These are phyloP conservation scores for Neofusicoccum umdonicola DNA, from an alignment of 2,329 filamentous ascomycete species.

Conservation along the genomic window DNA sequence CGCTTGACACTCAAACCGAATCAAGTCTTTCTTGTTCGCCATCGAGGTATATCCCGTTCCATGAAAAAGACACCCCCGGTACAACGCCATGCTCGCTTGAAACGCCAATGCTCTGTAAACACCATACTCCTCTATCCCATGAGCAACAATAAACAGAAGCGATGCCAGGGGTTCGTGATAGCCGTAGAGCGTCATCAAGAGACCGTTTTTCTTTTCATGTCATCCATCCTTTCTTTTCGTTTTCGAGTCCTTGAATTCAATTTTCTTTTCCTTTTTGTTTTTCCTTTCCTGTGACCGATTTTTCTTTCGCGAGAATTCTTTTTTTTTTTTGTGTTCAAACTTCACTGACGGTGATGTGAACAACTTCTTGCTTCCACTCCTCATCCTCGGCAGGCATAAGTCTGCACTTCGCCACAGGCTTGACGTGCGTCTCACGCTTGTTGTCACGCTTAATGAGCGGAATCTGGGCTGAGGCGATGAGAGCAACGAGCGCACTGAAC, in stretches of 20 bases:
- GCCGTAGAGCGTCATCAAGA: neutral
- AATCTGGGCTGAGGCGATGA: conserved; percentile 56
- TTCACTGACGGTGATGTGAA: conserved; percentile 22
- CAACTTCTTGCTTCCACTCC: conserved; percentile 20
- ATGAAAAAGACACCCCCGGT: neutral
- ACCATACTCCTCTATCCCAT: neutral
- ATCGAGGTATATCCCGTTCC: neutral
- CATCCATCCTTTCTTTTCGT: neutral
- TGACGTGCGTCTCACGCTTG: conserved; percentile 39
- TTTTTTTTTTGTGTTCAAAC: neutral
- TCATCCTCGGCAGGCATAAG: conserved; percentile 26
- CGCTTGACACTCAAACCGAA: neutral
- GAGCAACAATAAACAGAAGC: neutral
- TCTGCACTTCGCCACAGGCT: conserved; percentile 28
- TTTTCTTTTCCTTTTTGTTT: neutral
- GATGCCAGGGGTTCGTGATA: neutral
- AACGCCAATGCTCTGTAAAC: neutral
- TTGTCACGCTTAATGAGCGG: conserved; percentile 54
- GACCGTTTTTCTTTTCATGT: neutral
- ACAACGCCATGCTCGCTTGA: neutral
- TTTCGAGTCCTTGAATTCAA: neutral
- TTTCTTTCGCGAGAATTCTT: neutral
- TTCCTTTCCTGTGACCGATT: neutral
- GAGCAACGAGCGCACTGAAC: conserved; percentile 56
- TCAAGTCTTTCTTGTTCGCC: neutral